Evolutionary conservation across 106 monocot species (phyloP).

Genomic region (Allium cepa): DNA sequence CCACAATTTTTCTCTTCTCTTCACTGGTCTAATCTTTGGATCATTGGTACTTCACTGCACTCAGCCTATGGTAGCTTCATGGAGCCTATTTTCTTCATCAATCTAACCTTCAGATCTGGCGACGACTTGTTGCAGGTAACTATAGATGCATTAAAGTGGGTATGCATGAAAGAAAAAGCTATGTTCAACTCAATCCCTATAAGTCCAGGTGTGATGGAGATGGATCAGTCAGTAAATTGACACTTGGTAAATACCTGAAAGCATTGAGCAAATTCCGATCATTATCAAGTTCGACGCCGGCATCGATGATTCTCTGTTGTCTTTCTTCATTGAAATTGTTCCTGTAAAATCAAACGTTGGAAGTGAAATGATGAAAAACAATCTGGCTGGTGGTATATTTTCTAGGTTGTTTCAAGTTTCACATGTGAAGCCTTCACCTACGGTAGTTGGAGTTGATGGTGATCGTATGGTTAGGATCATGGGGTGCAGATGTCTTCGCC

Average conservation of each 20-base stretch:
- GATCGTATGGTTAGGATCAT: slow-evolving; percentile 19
- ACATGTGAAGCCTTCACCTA: neutral
- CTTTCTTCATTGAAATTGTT: neutral
- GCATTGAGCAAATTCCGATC: neutral
- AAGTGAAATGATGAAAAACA: neutral
- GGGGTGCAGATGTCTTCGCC: slow-evolving; percentile 7
- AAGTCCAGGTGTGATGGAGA: too few relatives aligned
- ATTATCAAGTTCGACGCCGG: neutral
- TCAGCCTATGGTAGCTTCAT: too few relatives aligned
- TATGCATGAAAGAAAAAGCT: too few relatives aligned
- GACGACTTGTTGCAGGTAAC: too few relatives aligned
- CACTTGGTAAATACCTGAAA: neutral
- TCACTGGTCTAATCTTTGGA: too few relatives aligned
- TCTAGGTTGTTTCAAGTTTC: neutral
- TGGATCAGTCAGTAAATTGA: too few relatives aligned
- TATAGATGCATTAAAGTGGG: too few relatives aligned
- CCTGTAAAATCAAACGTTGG: neutral
- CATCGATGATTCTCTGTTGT: neutral
- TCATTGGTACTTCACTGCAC: too few relatives aligned
- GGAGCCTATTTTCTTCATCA: too few relatives aligned
- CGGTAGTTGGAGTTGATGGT: neutral
- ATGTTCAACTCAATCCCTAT: too few relatives aligned
- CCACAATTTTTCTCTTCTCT: too few relatives aligned
- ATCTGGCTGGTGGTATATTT: neutral
- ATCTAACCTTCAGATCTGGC: too few relatives aligned